phyloP scores from a whole-genome alignment of 2,329 filamentous ascomycete genomes.

The Cladophialophora immunda region DNA sequence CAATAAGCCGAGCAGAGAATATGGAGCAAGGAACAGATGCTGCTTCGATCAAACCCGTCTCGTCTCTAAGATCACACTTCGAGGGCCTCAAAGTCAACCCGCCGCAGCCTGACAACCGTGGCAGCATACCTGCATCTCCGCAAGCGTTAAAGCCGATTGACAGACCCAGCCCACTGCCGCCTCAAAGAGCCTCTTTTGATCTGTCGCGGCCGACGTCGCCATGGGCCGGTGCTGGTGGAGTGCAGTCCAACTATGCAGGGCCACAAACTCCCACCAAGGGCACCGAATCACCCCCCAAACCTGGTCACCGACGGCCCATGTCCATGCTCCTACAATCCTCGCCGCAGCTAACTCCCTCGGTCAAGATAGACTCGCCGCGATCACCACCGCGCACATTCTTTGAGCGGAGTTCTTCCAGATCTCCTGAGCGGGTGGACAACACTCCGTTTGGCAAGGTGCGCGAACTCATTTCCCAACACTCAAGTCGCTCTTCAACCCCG shows the following conservation, averaged over 20 bases:
- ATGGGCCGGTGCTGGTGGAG: conserved; percentile 45
- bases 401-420: conserved; percentile 37
- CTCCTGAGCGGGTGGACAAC: conserved; percentile 39
- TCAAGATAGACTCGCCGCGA: conserved; percentile 54
- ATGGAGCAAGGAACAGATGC: conserved; percentile 36
- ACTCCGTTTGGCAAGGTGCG: conserved; percentile 37
- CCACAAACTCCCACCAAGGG: conserved; percentile 42
- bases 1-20: conserved; percentile 33
- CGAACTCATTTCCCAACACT: conserved; percentile 39
- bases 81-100: conserved; percentile 53
- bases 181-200: conserved; percentile 52
- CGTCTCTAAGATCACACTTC: conserved; percentile 59
- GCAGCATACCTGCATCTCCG: conserved; percentile 43
- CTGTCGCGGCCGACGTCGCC: conserved; percentile 51
- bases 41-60: conserved; percentile 52
- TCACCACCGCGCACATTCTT: conserved; percentile 50
- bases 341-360: conserved; percentile 51
- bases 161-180: conserved; percentile 43
- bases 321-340: conserved; percentile 54
- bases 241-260: conserved; percentile 37
- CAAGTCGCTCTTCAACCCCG: conserved; percentile 39
- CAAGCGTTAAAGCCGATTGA: conserved; percentile 45
- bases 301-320: conserved; percentile 65
- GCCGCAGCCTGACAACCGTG: conserved; percentile 20
- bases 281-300: conserved; percentile 62